Conservation (phyloP, 2,329 filamentous ascomycete genomes). For the Pyricularia sp. region DNA sequence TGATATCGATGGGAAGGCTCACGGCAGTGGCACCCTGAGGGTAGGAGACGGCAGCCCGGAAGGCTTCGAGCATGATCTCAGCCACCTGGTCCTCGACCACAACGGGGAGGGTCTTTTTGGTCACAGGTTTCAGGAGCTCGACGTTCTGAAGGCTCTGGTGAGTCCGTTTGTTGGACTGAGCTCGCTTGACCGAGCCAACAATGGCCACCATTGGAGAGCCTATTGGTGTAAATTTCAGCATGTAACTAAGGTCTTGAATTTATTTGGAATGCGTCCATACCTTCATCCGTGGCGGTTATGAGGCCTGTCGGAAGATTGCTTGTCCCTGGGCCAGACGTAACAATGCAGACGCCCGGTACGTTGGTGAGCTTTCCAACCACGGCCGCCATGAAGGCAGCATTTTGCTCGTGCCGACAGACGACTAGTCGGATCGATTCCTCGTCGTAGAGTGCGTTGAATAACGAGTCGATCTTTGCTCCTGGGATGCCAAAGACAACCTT, state of each 20-base stretch:
- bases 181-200: slow-evolving; percentile 30
- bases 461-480: slow-evolving; percentile 32
- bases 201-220: slow-evolving; percentile 31
- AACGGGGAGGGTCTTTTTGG: slow-evolving; percentile 27
- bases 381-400: slow-evolving; percentile 35
- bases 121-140: slow-evolving; percentile 28
- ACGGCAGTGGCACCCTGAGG: slow-evolving; percentile 30
- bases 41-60: slow-evolving; percentile 24
- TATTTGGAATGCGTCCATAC: slow-evolving; percentile 6
- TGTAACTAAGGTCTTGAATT: too few species aligned
- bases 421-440: slow-evolving; percentile 32
- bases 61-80: slow-evolving; percentile 31
- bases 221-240: neutral
- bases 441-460: slow-evolving; percentile 31
- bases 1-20: slow-evolving; percentile 7
- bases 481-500: slow-evolving; percentile 33
- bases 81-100: slow-evolving; percentile 33
- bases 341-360: slow-evolving; percentile 30
- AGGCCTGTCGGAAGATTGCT: slow-evolving; percentile 32
- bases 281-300: slow-evolving; percentile 32
- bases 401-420: slow-evolving; percentile 34
- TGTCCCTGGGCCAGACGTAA: slow-evolving; percentile 32
- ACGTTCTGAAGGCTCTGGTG: slow-evolving; percentile 31
- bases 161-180: slow-evolving; percentile 29
- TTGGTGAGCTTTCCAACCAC: slow-evolving; percentile 32